Base-by-base conservation (phyloP, 179 eudicot genomes). In the Spergularia azorica region DNA sequence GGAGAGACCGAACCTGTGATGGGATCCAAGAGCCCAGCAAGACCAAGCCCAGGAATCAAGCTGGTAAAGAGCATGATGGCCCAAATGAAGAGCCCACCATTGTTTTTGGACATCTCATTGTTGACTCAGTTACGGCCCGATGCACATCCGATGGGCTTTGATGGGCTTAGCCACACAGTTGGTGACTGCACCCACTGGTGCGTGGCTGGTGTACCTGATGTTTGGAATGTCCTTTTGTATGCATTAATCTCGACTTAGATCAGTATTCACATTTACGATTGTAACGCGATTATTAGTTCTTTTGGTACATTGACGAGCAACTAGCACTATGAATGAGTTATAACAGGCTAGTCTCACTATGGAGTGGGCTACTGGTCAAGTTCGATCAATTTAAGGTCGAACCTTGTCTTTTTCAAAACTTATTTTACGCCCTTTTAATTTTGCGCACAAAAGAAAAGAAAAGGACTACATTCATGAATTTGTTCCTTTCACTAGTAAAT, bases 121-220 rank as follows among this genome's bases (percentile, higher is more conserved):
- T 52, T 82, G 1, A 54, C 82, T n/a, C 62, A 74, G 17, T 48
- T 82, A 26, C 59, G 77, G 54, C 85, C 81, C 59, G 82, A 78
- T 39, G 84, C 79, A 2, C 85, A 82, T 39, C 81, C 79, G 0
- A 65, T 63, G 15, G 7, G 14, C 48, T 81, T 67, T 21, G 68
- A 13, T 3, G 36, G 50, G 50, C 63, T 60, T 1, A 10, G 38
- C 3, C 84, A 74, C 51, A 67, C 20, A 1, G 71, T 59, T 3
- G 10, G 69, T 0, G 85, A 82, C 63, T 82, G 85, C 71, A 78
- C 81, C 26, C 85, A 82, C 38, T 82, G 85, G 82, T 78, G 84
- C 61, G 75, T 82, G 14, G 56, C 81, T 7, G 84, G 84, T 3
- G 76, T 77, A n/a, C 81, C 81, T 12, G 81, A 81, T 72, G 32